Evolutionary conservation across 1,284 basidiomycete genomes (phyloP).

Genomic region (Marasmius fiardii): DNA sequence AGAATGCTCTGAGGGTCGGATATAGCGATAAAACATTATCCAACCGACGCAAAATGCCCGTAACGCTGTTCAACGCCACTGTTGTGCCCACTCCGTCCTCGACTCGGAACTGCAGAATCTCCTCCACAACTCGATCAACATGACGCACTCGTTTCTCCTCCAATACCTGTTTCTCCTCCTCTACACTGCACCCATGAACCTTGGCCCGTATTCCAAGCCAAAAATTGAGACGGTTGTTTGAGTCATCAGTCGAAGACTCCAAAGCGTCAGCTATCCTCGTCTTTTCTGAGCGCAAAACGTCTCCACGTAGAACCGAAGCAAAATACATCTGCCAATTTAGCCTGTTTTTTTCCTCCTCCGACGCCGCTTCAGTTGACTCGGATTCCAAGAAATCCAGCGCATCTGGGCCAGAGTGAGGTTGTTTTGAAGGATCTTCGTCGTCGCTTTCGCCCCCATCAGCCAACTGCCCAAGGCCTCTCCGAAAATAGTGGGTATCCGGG

Average conservation of each 20-base stretch:
- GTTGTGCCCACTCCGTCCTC: slow-evolving; percentile 39
- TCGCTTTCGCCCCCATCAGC: slow-evolving; percentile 75
- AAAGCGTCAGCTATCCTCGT: slow-evolving; percentile 80
- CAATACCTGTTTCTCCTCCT: slow-evolving; percentile 79
- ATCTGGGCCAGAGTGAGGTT: slow-evolving; percentile 39
- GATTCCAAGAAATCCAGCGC: slow-evolving; percentile 54
- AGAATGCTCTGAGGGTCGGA: slow-evolving; percentile 80
- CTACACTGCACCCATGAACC: slow-evolving; percentile 75
- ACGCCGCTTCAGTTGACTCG: slow-evolving; percentile 58
- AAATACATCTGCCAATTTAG: slow-evolving; percentile 96
- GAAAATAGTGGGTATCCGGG: slow-evolving; percentile 73
- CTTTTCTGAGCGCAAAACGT: slow-evolving; percentile 92
- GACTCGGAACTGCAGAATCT: slow-evolving; percentile 74
- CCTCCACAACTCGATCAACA: slow-evolving; percentile 82
- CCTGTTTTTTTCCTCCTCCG: slow-evolving; percentile 73
- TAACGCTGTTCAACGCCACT: slow-evolving; percentile 69
- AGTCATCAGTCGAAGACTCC: slow-evolving; percentile 64
- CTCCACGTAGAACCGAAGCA: slow-evolving; percentile 86
- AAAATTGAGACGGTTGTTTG: slow-evolving; percentile 66
- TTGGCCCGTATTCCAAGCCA: slow-evolving; percentile 93
- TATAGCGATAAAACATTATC: slow-evolving; percentile 87
- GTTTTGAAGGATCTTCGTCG: slow-evolving; percentile 58
- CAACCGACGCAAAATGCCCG: slow-evolving; percentile 70
- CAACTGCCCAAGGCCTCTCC: slow-evolving; percentile 66
- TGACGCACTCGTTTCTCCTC: slow-evolving; percentile 80